phyloP scores from a whole-genome alignment of 441 rosid species.

The Populus hybrid region DNA sequence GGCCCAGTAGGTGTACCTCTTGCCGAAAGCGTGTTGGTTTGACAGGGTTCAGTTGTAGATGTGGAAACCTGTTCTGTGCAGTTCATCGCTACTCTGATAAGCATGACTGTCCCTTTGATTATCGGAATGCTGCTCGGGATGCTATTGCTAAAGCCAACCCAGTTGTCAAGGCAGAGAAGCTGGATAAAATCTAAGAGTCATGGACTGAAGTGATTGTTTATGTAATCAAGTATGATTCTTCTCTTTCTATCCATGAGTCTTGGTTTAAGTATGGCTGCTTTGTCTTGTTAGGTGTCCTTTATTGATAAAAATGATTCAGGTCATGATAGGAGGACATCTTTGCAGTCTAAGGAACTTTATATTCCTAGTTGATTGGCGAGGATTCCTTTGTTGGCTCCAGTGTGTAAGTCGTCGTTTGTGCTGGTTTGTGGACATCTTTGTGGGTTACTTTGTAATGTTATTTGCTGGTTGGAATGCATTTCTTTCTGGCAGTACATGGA shows the following conservation, averaged over 20 bases:
- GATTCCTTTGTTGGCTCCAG: neutral
- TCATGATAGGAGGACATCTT: neutral
- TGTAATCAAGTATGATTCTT: neutral
- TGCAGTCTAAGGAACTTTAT: neutral
- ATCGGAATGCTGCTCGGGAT: slow-evolving; percentile 36
- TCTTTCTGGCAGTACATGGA: neutral
- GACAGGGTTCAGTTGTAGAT: slow-evolving; percentile 55
- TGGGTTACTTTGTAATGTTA: neutral
- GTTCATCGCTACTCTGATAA: slow-evolving; percentile 64
- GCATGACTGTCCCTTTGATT: slow-evolving; percentile 54
- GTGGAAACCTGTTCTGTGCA: slow-evolving; percentile 54
- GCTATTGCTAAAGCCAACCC: slow-evolving; percentile 50
- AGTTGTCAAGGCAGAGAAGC: slow-evolving; percentile 40
- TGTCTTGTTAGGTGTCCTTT: neutral
- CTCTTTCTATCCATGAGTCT: neutral
- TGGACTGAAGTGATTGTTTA: slow-evolving; percentile 1
- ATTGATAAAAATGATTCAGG: neutral
- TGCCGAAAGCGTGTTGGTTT: slow-evolving; percentile 54
- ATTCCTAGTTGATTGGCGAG: neutral
- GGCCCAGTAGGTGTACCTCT: slow-evolving; percentile 37
- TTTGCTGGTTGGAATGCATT: neutral
- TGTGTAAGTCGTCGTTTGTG: neutral
- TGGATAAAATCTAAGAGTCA: slow-evolving; percentile 19
- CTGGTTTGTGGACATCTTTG: neutral
- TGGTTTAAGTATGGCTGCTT: neutral